A percentile compares a stretch with the other conserved stretches of the same genome.
These are phyloP conservation scores for Penicillium sp. DNA, from an alignment of 2,329 filamentous ascomycete genomes.

Conservation along the genomic window DNA sequence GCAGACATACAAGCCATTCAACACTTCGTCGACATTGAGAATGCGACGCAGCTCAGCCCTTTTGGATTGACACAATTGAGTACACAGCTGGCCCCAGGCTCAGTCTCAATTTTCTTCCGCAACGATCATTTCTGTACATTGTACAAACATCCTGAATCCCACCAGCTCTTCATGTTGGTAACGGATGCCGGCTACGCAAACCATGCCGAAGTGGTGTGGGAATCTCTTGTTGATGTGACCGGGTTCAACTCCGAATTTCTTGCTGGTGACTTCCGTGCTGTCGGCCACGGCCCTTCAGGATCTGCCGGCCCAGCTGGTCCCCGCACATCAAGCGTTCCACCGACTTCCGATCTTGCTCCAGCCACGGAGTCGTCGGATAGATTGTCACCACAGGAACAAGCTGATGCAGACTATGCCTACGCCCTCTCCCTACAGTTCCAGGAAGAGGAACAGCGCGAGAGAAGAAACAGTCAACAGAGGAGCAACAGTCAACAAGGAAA, in stretches of 20 bases:
- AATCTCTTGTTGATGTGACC: slow-evolving; percentile 84
- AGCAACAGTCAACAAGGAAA: neutral
- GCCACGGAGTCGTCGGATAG: slow-evolving; percentile 10
- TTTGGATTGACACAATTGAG: slow-evolving; percentile 76
- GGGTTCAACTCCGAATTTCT: slow-evolving; percentile 81
- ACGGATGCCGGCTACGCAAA: slow-evolving; percentile 88
- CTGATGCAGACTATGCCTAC: slow-evolving; percentile 70
- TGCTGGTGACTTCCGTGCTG: slow-evolving; percentile 83
- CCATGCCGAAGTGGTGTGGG: slow-evolving; percentile 94
- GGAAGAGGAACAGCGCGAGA: slow-evolving; percentile 79
- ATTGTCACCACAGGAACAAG: slow-evolving; percentile 64
- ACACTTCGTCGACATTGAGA: slow-evolving; percentile 68
- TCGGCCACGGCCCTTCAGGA: slow-evolving; percentile 58
- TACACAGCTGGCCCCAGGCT: slow-evolving; percentile 69
- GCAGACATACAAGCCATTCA: slow-evolving; percentile 84
- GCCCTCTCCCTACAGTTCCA: slow-evolving; percentile 89
- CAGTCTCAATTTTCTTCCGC: slow-evolving; percentile 86
- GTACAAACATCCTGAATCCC: slow-evolving; percentile 79
- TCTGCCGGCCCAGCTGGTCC: slow-evolving; percentile 31
- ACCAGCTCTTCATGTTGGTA: slow-evolving; percentile 76
- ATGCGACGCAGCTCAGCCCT: slow-evolving; percentile 82
- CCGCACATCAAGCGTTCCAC: slow-evolving; percentile 27
- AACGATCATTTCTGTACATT: slow-evolving; percentile 97
- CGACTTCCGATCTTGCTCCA: neutral
- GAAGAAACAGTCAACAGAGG: slow-evolving; percentile 40